Evolutionary conservation across 2,329 filamentous ascomycete species (phyloP).

Genomic region (Cladosporium sp.): DNA sequence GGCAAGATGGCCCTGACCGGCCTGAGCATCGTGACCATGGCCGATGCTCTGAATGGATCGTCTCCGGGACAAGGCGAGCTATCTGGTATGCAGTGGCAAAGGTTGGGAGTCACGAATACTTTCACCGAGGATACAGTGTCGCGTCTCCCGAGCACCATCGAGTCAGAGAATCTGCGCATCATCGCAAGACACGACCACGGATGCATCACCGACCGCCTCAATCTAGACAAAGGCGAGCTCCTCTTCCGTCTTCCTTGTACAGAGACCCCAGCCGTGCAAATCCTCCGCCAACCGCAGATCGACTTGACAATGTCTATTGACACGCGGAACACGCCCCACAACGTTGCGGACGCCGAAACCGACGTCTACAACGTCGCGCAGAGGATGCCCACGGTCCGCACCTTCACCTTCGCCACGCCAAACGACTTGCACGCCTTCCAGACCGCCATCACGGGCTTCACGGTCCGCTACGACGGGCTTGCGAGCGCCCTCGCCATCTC

Average conservation of each 20-base stretch:
- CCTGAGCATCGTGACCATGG: constrained; percentile 56
- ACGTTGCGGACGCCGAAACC: constrained; percentile 54
- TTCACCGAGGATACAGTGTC: constrained; percentile 51
- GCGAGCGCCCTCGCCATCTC: constrained; percentile 74
- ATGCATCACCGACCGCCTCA: constrained; percentile 51
- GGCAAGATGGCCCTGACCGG: constrained; percentile 61
- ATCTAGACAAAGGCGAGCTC: constrained; percentile 54
- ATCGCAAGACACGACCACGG: constrained; percentile 50
- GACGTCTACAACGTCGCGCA: constrained; percentile 51
- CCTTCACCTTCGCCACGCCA: constrained; percentile 45
- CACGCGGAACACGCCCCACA: constrained; percentile 26
- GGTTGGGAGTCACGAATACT: constrained; percentile 65
- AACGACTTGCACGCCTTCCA: constrained; percentile 70
- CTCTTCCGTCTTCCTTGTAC: constrained; percentile 38
- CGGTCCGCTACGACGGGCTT: constrained; percentile 49
- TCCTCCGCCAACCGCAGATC: constrained; percentile 66
- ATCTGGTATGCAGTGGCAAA: constrained; percentile 54
- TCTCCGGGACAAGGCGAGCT: constrained; percentile 36
- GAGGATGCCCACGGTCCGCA: constrained; percentile 57
- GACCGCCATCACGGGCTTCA: constrained; percentile 70
- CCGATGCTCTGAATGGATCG: constrained; percentile 41
- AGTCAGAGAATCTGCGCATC: constrained; percentile 70
- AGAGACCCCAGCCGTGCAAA: constrained; percentile 51
- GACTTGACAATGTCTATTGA: constrained; percentile 72
- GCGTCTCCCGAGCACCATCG: constrained; percentile 59